phyloP scores from a whole-genome alignment of 225 moss, liverwort and hornwort species.

The Pseudoscleropodium purum region DNA sequence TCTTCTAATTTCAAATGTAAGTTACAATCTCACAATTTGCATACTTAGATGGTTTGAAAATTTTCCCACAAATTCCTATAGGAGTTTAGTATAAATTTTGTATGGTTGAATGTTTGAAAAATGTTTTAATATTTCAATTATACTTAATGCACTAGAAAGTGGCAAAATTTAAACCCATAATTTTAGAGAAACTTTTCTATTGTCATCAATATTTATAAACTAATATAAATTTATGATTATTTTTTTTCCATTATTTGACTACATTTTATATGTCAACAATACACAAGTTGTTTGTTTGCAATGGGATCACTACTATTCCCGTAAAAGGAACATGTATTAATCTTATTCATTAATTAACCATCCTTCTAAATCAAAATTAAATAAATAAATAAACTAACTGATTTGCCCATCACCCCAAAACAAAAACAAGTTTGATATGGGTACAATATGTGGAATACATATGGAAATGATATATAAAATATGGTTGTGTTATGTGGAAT shows the following conservation, averaged over 20 bases:
- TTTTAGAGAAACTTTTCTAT: not conserved
- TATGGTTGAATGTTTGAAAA: not conserved
- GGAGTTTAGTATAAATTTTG: not conserved
- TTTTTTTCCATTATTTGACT: not conserved
- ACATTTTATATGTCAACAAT: not conserved
- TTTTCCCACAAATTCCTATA: not conserved
- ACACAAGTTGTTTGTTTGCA: not conserved
- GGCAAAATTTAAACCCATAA: too few relatives aligned
- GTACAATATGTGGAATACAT: not conserved
- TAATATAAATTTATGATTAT: too few relatives aligned
- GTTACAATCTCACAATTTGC: not conserved
- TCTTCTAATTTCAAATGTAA: not conserved
- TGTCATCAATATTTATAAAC: not conserved
- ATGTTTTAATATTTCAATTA: not conserved
- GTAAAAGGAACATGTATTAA: too few relatives aligned
- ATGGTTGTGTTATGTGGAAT: too few relatives aligned
- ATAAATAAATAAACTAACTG: too few relatives aligned
- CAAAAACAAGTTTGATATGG: too few relatives aligned
- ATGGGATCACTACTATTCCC: not conserved
- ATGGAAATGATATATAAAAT: not conserved
- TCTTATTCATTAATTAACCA: too few relatives aligned
- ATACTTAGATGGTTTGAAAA: rapidly evolving
- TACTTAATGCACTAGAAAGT: not conserved
- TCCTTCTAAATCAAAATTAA: too few relatives aligned
- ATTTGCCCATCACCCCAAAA: too few relatives aligned